A percentile compares a stretch with the other conserved stretches of the same genome.
These are phyloP conservation scores for Eutrema salsugineum DNA, from an alignment of 441 rosid genomes.

Conservation along the genomic window DNA sequence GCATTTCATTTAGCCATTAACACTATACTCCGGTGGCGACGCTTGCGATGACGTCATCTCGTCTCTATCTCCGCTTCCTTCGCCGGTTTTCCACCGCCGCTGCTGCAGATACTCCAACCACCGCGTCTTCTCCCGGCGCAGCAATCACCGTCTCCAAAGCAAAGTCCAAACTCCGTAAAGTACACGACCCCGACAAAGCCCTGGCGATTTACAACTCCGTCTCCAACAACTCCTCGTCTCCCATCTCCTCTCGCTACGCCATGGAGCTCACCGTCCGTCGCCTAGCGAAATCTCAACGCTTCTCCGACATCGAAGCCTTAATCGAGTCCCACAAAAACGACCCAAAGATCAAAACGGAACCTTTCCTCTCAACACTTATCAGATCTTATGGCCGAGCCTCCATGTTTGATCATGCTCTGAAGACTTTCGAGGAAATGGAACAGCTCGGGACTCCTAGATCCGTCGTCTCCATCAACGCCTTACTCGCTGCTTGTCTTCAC, in stretches of 20 bases:
- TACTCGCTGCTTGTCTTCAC: slow-evolving; percentile 54
- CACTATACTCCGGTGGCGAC: not conserved
- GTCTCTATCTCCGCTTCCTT: slow-evolving; percentile 35
- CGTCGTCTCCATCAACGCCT: slow-evolving; percentile 57
- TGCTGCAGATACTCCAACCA: not conserved
- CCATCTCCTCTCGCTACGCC: slow-evolving; percentile 59
- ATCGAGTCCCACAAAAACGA: slow-evolving; percentile 60
- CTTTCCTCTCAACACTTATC: slow-evolving; percentile 56
- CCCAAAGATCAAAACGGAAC: slow-evolving; percentile 53
- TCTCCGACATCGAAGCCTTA: slow-evolving; percentile 52
- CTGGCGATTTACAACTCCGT: slow-evolving; percentile 55
- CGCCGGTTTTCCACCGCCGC: slow-evolving; percentile 36
- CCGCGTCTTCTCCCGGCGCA: slow-evolving; percentile 1
- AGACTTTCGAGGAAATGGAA: slow-evolving; percentile 62
- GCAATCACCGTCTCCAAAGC: slow-evolving; percentile 55
- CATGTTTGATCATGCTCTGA: slow-evolving; percentile 66
- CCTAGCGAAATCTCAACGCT: slow-evolving; percentile 69
- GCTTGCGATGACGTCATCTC: slow-evolving; percentile 36
- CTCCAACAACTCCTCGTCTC: slow-evolving; percentile 42
- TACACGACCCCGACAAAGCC: slow-evolving; percentile 73
- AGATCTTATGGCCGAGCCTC: slow-evolving; percentile 77
- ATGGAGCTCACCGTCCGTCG: slow-evolving; percentile 70
- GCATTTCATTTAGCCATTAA: not conserved
- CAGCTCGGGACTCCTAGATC: slow-evolving; percentile 64
- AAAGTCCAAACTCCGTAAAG: slow-evolving; percentile 56